Base-by-base conservation (phyloP, 2,329 filamentous ascomycete species). In the Penicillium sp. region DNA sequence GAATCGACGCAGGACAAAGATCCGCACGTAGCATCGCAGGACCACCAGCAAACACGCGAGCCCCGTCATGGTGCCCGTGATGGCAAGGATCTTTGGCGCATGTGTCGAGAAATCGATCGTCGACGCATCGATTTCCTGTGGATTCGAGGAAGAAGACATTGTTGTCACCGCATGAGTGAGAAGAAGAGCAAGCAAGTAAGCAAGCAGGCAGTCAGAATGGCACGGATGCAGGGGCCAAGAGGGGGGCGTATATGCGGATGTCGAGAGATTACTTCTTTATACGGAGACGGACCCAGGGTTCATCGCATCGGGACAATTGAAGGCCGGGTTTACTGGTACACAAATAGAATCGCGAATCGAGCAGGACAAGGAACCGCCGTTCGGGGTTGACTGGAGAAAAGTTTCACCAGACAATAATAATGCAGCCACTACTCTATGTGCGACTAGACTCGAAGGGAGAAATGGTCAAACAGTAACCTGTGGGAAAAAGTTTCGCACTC, bases 1-100 rank as follows among this genome's bases (percentile, higher is more conserved):
- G 49, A 82, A 74, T 30, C 80, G 81, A 26, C 78, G 81, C 49
- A 86, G 75, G 70, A 85, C 78, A 11, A 70, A 67, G 2, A 78
- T 29, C 11, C 84, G 78, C 29, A 85, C 84, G 61, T 82, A 83
- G 38, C 79, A 69, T 31, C 82, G 78, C n/a, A 79, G 69, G 5
- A 76, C 7, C 1, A 83, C 78, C 1, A 76, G 70, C 9, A 82
- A 53, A 0, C 76, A 67, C 1, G 81, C 78, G 13, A 78, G 47
- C 0, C 71, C 68, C 15, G 79, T 77, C 52, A 82, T 73, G 1
- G 76, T 61, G 9, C 78, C 68, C 1, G 78, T 79, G 11, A 80
- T 78, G 1, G 73, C 73, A 13, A 84, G 69, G n/a, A 84, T 68
- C 1, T 55, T 62, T 17, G 67, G 63, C 5, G 64, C 61, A 15